These are phyloP conservation scores for Penicillium sp. DNA, from an alignment of 2,329 filamentous ascomycete species.

Conservation along the genomic window DNA sequence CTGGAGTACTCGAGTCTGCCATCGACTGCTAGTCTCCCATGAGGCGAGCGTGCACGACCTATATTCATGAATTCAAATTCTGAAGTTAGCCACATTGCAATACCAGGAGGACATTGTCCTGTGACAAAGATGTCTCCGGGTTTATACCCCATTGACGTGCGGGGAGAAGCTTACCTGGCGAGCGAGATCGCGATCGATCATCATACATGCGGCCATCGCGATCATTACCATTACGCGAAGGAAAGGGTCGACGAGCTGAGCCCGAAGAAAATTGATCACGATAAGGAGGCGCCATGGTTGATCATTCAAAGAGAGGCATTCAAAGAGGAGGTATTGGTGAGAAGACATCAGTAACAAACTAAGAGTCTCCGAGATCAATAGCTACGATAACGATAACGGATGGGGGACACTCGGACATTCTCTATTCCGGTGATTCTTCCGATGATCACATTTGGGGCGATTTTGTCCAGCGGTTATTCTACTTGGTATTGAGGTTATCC, in stretches of 20 bases:
- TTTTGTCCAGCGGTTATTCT: no score
- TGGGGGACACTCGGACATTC: no score
- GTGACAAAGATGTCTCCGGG: slow-evolving; percentile 21
- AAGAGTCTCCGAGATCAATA: no score
- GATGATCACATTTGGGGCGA: no score
- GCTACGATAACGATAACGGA: no score
- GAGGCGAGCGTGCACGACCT: slow-evolving; percentile 40
- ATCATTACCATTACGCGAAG: slow-evolving; percentile 35
- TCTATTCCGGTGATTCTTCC: no score
- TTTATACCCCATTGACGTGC: slow-evolving; percentile 38
- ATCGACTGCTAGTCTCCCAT: slow-evolving; percentile 37
- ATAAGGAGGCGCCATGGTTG: slow-evolving; percentile 20
- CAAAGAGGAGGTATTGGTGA: no score
- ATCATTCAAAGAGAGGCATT: background rate
- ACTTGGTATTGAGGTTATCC: no score
- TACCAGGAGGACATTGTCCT: slow-evolving; percentile 12
- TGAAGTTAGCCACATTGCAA: slow-evolving; percentile 40
- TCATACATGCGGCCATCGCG: slow-evolving; percentile 48
- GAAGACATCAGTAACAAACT: no score
- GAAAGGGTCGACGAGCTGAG: slow-evolving; percentile 24
- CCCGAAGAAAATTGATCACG: slow-evolving; percentile 28
- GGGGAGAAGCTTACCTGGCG: slow-evolving; percentile 46
- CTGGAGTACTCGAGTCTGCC: slow-evolving; percentile 37
- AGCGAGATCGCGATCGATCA: slow-evolving; percentile 44
- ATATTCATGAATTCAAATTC: slow-evolving; percentile 20